Conservation (phyloP, 176 grass and related monocot genomes). For the Otatea glauca region DNA sequence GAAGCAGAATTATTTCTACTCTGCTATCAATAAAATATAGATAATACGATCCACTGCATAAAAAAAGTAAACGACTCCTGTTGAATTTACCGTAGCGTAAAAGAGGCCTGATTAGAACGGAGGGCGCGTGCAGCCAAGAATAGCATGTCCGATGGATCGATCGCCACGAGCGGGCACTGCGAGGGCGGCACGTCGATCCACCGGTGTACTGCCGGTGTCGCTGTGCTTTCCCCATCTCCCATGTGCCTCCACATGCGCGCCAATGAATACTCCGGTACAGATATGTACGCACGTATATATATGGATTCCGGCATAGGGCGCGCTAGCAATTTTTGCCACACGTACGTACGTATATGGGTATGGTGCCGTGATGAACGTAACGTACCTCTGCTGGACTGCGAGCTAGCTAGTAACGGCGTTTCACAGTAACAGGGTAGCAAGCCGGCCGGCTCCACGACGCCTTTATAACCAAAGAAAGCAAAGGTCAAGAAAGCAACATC, state of each 20-base stretch:
- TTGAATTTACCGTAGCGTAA: too few species aligned
- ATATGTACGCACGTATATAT: too few species aligned
- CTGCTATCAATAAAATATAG: too few species aligned
- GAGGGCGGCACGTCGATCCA: constrained; percentile 2
- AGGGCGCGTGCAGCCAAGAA: neutral
- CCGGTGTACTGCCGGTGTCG: neutral
- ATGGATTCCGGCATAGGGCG: neutral
- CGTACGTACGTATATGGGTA: neutral
- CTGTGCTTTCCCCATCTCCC: neutral
- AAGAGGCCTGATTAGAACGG: too few species aligned
- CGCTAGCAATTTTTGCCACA: neutral
- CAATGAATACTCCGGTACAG: neutral
- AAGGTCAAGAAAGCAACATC: neutral
- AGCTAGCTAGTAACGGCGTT: neutral
- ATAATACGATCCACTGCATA: too few species aligned
- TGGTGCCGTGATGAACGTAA: neutral
- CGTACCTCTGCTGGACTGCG: neutral
- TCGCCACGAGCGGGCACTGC: neutral
- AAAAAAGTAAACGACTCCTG: too few species aligned
- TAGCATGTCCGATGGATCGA: too few species aligned
- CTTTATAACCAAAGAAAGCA: neutral
- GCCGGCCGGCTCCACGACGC: neutral
- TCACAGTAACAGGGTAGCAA: neutral
- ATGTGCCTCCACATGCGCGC: constrained; percentile 32
- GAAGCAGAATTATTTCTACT: too few species aligned